Evolutionary conservation across 164 flowering plant species (phyloP).

Genomic region (Chimonanthus salicifolius): DNA sequence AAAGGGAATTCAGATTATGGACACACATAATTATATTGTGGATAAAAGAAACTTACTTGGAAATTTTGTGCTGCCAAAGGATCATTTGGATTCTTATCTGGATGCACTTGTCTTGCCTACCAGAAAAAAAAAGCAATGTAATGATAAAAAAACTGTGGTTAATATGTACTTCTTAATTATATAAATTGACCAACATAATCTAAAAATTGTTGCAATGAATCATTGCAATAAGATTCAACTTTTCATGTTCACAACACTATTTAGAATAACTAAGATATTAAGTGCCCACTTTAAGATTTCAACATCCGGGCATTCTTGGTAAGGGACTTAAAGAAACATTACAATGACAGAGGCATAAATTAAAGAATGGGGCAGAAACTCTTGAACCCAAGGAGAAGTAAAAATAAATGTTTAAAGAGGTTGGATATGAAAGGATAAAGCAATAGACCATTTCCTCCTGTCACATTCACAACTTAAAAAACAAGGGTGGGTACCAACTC

Average conservation of each 20-base stretch:
- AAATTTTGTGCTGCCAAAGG: slow-evolving; percentile 37
- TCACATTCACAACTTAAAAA: no score
- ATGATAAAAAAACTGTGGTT: neutral
- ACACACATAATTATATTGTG: neutral
- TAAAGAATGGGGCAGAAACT: no score
- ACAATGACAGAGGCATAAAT: no score
- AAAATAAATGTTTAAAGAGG: no score
- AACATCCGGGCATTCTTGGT: neutral
- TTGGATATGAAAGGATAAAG: no score
- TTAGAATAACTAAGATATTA: neutral
- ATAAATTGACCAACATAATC: neutral
- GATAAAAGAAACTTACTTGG: slow-evolving; percentile 22
- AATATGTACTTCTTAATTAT: neutral
- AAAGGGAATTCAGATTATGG: neutral
- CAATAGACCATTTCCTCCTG: no score
- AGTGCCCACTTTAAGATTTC: neutral
- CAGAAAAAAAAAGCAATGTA: slow-evolving; percentile 1
- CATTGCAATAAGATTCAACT: no score
- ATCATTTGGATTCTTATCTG: slow-evolving; percentile 42
- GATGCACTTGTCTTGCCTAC: slow-evolving; percentile 42
- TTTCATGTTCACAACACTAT: neutral
- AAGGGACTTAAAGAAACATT: no score
- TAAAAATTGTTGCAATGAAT: neutral
- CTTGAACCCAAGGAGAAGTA: no score
- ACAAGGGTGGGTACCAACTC: no score